Evolutionary conservation across 352 stramenopile genomes (phyloP), one percentile per base, ranked within the genome.

Genomic region (Sclerospora graminicola): DNA sequence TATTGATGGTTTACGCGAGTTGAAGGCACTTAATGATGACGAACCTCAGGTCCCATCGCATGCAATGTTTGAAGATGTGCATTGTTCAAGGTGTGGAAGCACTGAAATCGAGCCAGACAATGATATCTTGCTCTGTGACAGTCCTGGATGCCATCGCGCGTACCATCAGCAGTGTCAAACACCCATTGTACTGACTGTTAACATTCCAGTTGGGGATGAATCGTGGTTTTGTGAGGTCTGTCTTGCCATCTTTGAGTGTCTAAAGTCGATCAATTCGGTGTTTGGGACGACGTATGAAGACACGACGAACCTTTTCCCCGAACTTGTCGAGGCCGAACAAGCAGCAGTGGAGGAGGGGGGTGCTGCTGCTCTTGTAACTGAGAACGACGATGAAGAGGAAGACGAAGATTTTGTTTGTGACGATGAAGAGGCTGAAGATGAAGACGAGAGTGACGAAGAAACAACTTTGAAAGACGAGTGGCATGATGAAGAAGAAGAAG

Each of bases 121-220:
- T 35, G 81, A 93, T 33, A 93, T 93, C 46, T 52, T 93, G 32
- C 56, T 93, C 27, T 93, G 81, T 24, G 81, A 93, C 32, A 85
- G 61, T 49, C 37, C 57, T 14, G 72, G 74, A 19, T 90, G 81
- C 21, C 65, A 73, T 45, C 78, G 81, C 19, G 81, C 76, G 9
- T 93, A 89, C 40, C 81, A 93, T 33, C 78, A 93, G 33, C 52
- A 66, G 21, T 93, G 81, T 38, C 77, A 88, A 50, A 65, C 60
- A 0, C 81, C 81, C 8, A 37, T 61, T 15, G 52, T 93, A 0
- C 15, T 58, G 24, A 89, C 80, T 5, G 46, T 60, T 14, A 69
- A 73, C 1, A 84, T 93, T 15, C 81, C 81, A 0, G 46, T 49
- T 16, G 81, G 76, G 2, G 62, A 73, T 1, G 75, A 83, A 19